These are phyloP conservation scores for Simmondsia chinensis DNA, from an alignment of 148 eudicot genomes.

Conservation along the genomic window DNA sequence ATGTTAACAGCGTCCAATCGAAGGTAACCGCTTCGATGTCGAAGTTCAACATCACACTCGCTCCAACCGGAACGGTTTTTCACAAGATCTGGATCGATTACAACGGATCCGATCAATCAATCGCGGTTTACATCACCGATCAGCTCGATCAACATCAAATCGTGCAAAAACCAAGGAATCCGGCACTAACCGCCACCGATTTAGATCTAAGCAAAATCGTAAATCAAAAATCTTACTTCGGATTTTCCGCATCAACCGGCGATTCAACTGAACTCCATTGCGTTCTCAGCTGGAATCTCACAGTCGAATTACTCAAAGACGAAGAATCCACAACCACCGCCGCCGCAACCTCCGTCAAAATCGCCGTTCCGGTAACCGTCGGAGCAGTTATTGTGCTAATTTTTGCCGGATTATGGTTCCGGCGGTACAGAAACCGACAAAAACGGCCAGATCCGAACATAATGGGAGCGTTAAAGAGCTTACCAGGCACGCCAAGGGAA, in stretches of 20 bases:
- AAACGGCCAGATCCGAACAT: slow-evolving; percentile 27
- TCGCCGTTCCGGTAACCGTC: slow-evolving; percentile 2
- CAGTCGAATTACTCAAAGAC: slow-evolving; percentile 31
- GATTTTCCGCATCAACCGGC: slow-evolving; percentile 79
- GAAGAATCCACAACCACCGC: too few relatives aligned
- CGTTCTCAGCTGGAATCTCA: slow-evolving; percentile 70
- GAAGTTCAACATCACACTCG: slow-evolving; percentile 26
- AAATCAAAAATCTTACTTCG: slow-evolving; percentile 48
- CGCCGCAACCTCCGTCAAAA: too few relatives aligned
- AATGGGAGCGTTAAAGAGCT: slow-evolving; percentile 44
- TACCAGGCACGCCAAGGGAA: slow-evolving; percentile 82
- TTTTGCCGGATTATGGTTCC: slow-evolving; percentile 2
- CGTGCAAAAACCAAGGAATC: slow-evolving; percentile 26
- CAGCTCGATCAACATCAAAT: background rate
- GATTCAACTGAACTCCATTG: slow-evolving; percentile 47
- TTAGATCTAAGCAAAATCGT: slow-evolving; percentile 44
- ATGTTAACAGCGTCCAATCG: slow-evolving; percentile 44
- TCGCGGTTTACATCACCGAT: slow-evolving; percentile 48
- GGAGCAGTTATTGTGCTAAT: slow-evolving; percentile 9
- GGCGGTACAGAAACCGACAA: slow-evolving; percentile 10
- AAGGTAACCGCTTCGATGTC: slow-evolving; percentile 20
- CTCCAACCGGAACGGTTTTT: slow-evolving; percentile 26
- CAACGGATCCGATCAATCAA: slow-evolving; percentile 29
- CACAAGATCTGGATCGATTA: slow-evolving; percentile 69
- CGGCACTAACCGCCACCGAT: slow-evolving; percentile 24